Evolutionary conservation across 352 stramenopile species (phyloP).

Genomic region (Globisporangium perplexum): DNA sequence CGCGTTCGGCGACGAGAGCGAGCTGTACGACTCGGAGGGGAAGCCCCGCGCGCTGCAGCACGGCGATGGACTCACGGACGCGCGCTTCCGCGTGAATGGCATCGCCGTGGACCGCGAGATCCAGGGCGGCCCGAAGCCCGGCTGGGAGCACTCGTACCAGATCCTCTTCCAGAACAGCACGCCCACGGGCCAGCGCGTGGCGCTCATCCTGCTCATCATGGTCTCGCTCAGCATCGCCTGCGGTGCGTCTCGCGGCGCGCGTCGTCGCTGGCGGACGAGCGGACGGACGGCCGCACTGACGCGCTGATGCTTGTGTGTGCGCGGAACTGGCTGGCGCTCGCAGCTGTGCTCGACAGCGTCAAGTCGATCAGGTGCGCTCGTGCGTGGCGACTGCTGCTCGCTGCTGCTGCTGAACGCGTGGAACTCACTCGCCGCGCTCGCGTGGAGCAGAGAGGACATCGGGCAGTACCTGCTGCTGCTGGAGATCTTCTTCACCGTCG

Average conservation of each 20-base stretch:
- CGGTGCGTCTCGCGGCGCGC: constrained; percentile 21
- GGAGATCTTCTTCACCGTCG: constrained; percentile 55
- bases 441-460: constrained; percentile 37
- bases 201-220: constrained; percentile 60
- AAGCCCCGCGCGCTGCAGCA: constrained; percentile 24
- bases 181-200: constrained; percentile 54
- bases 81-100: constrained; percentile 64
- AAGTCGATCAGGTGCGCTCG: constrained; percentile 63
- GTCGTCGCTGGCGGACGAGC: too few species aligned
- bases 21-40: constrained; percentile 29
- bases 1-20: constrained; percentile 16
- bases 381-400: too few species aligned
- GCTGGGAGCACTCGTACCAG: constrained; percentile 70
- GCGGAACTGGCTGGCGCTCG: not conserved
- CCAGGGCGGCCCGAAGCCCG: constrained; percentile 48
- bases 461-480: constrained; percentile 58
- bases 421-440: not conserved
- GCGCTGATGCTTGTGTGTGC: not conserved
- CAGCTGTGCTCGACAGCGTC: constrained; percentile 64
- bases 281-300: not conserved
- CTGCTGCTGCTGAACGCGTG: too few species aligned
- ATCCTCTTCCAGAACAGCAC: constrained; percentile 71
- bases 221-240: constrained; percentile 62
- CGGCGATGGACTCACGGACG: constrained; percentile 25
- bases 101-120: constrained; percentile 73